phyloP scores from a whole-genome alignment of 208 protist genomes.

The Plasmodiophora brassicae region DNA sequence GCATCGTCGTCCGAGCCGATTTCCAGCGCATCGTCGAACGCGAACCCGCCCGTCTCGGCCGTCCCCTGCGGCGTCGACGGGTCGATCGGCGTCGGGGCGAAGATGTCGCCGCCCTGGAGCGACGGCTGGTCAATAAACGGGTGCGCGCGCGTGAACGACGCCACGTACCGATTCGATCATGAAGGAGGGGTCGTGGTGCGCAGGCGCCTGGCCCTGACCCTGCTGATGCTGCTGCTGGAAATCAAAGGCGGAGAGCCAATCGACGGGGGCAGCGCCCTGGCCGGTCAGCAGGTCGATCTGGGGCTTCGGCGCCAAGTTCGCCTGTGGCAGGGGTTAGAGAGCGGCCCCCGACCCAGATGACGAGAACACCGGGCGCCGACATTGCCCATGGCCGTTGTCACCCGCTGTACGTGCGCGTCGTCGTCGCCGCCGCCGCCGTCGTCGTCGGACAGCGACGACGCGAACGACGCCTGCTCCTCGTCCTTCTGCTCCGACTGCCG shows the following conservation, averaged over 20 bases:
- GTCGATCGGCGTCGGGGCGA: background rate
- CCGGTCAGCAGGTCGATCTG: background rate
- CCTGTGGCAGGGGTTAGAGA: too few species aligned
- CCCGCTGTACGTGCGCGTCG: background rate
- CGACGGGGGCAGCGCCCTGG: background rate
- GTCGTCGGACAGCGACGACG: background rate
- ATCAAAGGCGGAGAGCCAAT: constrained; percentile 3
- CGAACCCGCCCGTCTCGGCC: background rate
- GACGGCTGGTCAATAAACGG: background rate
- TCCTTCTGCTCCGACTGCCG: background rate
- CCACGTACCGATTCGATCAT: background rate
- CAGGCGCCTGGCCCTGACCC: too few species aligned
- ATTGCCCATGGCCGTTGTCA: background rate
- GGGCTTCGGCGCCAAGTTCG: too few species aligned
- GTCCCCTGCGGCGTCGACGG: background rate
- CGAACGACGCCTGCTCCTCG: background rate
- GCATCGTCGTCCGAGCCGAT: constrained; percentile 9
- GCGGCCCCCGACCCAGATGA: too few species aligned
- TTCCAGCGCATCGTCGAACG: constrained; percentile 13
- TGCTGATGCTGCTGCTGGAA: background rate
- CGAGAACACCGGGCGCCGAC: background rate
- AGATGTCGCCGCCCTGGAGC: background rate
- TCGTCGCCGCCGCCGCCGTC: background rate
- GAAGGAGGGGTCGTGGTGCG: too few species aligned
- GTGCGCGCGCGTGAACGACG: background rate